phyloP scores from a whole-genome alignment of 495 filamentous ascomycete species.

The Arthonia radiata region DNA sequence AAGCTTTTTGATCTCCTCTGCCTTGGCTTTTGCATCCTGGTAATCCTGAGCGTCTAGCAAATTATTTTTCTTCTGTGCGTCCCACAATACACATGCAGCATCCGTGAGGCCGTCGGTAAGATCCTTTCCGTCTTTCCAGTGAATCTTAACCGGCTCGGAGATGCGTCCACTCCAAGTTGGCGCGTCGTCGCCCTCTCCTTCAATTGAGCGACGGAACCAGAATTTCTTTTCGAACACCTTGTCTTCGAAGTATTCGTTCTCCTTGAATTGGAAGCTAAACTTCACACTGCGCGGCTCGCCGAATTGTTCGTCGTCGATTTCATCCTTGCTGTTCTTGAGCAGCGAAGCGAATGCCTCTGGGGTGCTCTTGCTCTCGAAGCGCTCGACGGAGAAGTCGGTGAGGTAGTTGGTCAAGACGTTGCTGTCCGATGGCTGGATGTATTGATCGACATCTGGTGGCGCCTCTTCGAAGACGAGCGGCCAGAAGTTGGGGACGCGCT shows the following conservation, averaged over 20 bases:
- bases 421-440: constrained; percentile 55
- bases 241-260: constrained; percentile 56
- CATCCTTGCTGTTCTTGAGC: too few species aligned
- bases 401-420: constrained; percentile 36
- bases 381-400: constrained; percentile 36
- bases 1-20: constrained; percentile 1
- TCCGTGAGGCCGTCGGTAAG: constrained; percentile 55
- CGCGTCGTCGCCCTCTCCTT: too few species aligned
- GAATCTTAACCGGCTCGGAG: constrained; percentile 60
- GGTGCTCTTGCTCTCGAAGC: constrained; percentile 38
- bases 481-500: constrained; percentile 67
- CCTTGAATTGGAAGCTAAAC: constrained; percentile 33
- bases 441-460: constrained; percentile 59
- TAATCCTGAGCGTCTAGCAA: constrained; percentile 3
- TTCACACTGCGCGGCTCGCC: constrained; percentile 40
- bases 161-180: constrained; percentile 51
- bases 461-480: constrained; percentile 62
- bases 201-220: constrained; percentile 40
- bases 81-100: constrained; percentile 38
- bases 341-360: constrained; percentile 20
- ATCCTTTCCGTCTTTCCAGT: constrained; percentile 72
- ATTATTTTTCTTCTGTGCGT: constrained; percentile 31
- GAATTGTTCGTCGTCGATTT: constrained; percentile 10
- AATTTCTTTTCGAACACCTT: constrained; percentile 66
- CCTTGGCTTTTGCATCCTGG: constrained; percentile 2